A percentile compares a stretch with the other conserved stretches of the same genome.
Conservation (phyloP, 805 yeast species). For the Cyberlindnera bimundalis region DNA sequence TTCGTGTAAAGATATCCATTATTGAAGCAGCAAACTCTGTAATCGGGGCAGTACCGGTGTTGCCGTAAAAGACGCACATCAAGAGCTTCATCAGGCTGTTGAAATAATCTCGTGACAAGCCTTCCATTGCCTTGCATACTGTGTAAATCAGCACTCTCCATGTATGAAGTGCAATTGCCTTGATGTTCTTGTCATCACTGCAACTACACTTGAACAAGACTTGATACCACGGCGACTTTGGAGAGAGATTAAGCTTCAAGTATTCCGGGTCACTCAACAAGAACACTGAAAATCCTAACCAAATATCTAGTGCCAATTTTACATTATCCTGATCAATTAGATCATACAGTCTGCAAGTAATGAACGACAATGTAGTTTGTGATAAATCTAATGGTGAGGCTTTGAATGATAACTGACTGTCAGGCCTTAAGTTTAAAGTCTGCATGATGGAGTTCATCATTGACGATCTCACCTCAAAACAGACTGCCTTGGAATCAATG, state of each 20-base stretch:
- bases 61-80: conserved; percentile 8
- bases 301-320: conserved; percentile 19
- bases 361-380: conserved; percentile 9
- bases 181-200: conserved; percentile 4
- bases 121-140: conserved; percentile 5
- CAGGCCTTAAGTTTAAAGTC: conserved; percentile 12
- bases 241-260: background rate
- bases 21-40: background rate
- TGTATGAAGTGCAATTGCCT: conserved; percentile 7
- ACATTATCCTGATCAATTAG: conserved; percentile 3
- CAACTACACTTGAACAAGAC: conserved; percentile 3
- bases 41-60: background rate
- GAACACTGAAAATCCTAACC: conserved; percentile 24
- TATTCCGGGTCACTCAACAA: conserved; percentile 9
- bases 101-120: background rate
- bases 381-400: conserved; percentile 16
- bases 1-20: conserved; percentile 1
- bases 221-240: conserved; percentile 8
- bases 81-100: conserved; percentile 3
- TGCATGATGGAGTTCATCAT: conserved; percentile 9
- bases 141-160: conserved; percentile 21
- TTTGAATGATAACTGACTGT: conserved; percentile 3
- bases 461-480: conserved; percentile 17
- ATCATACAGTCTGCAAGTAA: conserved; percentile 8
- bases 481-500: conserved; percentile 17